These are phyloP conservation scores for Aspergillus caelatus DNA, from an alignment of 2,329 filamentous ascomycete genomes.

Conservation along the genomic window DNA sequence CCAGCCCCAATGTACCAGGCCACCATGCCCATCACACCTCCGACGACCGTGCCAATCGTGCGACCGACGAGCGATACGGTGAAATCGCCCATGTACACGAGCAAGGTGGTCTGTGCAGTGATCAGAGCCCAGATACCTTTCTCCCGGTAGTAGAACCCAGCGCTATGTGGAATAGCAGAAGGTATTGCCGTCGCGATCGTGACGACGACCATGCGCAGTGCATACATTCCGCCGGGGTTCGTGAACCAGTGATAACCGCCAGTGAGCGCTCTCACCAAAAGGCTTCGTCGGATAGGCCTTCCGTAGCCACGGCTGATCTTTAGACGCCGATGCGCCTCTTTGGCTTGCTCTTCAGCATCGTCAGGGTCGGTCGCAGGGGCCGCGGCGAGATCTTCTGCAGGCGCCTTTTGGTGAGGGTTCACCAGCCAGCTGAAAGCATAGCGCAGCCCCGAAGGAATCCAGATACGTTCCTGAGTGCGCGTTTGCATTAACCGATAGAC, in stretches of 20 bases:
- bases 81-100: constrained; percentile 57
- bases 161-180: constrained; percentile 44
- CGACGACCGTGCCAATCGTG: constrained; percentile 48
- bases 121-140: constrained; percentile 58
- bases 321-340: constrained; percentile 40
- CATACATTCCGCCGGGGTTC: constrained; percentile 50
- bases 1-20: constrained; percentile 58
- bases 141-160: constrained; percentile 56
- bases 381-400: constrained; percentile 19
- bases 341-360: constrained; percentile 32
- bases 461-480: constrained; percentile 42
- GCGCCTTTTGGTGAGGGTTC: constrained; percentile 23
- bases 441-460: constrained; percentile 46
- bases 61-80: constrained; percentile 50
- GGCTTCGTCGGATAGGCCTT: constrained; percentile 24
- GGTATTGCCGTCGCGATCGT: constrained; percentile 51
- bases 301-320: constrained; percentile 37
- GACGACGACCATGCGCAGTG: constrained; percentile 52
- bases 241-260: constrained; percentile 43
- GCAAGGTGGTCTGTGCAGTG: constrained; percentile 53
- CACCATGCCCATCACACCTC: constrained; percentile 51
- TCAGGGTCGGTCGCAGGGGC: constrained; percentile 25
- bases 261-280: constrained; percentile 28
- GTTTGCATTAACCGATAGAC: constrained; percentile 40
- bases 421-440: constrained; percentile 46